Evolutionary conservation across 306 rosid species (phyloP), one percentile per base, ranked within the genome.

Genomic region (Quercus variabilis): DNA sequence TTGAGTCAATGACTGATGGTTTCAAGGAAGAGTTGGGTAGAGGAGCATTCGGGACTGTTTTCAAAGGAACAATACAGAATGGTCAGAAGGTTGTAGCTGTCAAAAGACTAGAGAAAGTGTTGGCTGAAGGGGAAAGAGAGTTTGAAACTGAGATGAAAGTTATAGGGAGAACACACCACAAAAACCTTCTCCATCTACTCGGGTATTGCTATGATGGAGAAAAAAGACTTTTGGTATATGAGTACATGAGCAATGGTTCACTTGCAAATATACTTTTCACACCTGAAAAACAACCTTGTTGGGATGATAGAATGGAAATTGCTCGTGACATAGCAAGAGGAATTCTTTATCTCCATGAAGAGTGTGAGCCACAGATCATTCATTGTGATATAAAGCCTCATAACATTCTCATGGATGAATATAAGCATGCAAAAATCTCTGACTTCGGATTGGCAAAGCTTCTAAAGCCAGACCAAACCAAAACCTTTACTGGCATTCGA

Each of bases 41-140:
- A 83, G 87, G 87, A 62, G 71, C 81, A 7, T 83, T 65, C 11
- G 78, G 81, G 20, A 75, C 71, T 20, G 81, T 83, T n/a, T 79
- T 79, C 56, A 83, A 71, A 69, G 83, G 83, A 9, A 72, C 19
- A 25, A 79, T 21, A 12, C 6, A 4, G n/a, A 21, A 23, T 6
- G 21, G 74, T 55, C 59, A 68, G 20, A 78, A 35, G 38, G 26
- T 26, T 18, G 74, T 83, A 13, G 87, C 83, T 71, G 54, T 49
- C 15, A 49, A 49, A 49, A 49, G 17, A 49, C 54, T 49, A 3
- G 54, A 49, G 54, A 49, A 49, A 49, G 1, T 49, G 54, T 49
- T 49, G 54, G 54, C 54, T 12, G 54, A 49, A 49, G 54, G 54
- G 54, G 54, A 49, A 49, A 49, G 54, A 49, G 54, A 49, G 17